phyloP scores from a whole-genome alignment of 257 asterid genomes.

The Salvia rosmarinus region DNA sequence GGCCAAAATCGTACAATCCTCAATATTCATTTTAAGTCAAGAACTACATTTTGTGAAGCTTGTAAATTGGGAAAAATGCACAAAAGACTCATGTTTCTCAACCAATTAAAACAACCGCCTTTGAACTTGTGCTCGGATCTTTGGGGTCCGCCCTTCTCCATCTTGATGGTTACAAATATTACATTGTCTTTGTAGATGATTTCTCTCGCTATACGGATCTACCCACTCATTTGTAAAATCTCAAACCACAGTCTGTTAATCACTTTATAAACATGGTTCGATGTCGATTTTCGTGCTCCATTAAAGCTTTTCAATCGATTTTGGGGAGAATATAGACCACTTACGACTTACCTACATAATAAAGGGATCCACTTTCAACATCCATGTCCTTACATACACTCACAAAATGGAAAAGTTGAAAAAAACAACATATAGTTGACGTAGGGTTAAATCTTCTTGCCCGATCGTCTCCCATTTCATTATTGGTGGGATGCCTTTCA shows the following conservation, averaged over 20 bases:
- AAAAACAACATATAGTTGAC: no score
- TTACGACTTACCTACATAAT: no score
- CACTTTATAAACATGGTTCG: no score
- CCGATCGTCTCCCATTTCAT: no score
- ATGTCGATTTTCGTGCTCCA: not conserved
- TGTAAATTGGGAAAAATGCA: not conserved
- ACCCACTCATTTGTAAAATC: not conserved
- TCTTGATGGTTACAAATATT: not conserved
- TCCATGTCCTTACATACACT: no score
- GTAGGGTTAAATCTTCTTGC: no score
- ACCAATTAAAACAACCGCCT: not conserved
- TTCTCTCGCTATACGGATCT: not conserved
- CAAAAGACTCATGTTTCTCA: not conserved
- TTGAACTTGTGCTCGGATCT: not conserved
- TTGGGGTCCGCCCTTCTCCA: not conserved
- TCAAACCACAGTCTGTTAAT: not conserved
- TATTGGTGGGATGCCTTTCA: no score
- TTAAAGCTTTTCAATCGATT: no score
- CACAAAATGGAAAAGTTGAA: no score
- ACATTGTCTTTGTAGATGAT: not conserved
- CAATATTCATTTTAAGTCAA: not conserved
- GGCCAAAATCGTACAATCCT: not conserved
- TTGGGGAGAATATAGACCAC: not conserved
- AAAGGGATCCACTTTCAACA: not conserved
- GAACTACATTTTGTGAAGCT: not conserved